Percentiles rank a stretch among this genome's conserved stretches.
Evolutionary conservation across 1,139 yeast genomes (phyloP).

Genomic region (Martiniozyma asiatica): DNA sequence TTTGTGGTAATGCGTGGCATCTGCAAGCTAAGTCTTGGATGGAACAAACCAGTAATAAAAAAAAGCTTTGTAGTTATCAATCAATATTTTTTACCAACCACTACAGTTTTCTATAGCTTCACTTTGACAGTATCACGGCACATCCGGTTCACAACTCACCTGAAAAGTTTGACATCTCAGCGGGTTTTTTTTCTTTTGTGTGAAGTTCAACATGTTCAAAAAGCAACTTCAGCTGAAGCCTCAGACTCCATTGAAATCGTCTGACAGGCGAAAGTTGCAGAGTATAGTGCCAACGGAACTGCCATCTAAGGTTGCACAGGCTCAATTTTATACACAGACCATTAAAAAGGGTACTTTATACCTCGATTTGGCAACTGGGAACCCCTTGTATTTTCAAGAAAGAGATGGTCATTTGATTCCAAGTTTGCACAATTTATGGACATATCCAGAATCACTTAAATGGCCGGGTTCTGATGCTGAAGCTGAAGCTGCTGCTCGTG

Average conservation of each 20-base stretch:
- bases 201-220: slow-evolving; percentile 54
- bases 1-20: too few species aligned
- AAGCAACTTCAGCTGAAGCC: slow-evolving; percentile 60
- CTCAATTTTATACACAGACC: slow-evolving; percentile 46
- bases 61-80: too few species aligned
- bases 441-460: slow-evolving; percentile 37
- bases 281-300: slow-evolving; percentile 36
- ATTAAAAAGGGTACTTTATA: slow-evolving; percentile 53
- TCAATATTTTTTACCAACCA: too few species aligned
- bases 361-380: slow-evolving; percentile 42
- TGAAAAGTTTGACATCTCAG: too few species aligned
- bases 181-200: too few species aligned
- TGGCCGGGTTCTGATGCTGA: not conserved
- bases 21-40: too few species aligned
- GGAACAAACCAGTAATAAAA: too few species aligned
- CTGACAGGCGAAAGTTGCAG: slow-evolving; percentile 56
- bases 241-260: slow-evolving; percentile 65
- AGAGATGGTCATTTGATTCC: slow-evolving; percentile 52
- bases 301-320: slow-evolving; percentile 54
- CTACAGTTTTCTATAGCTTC: too few species aligned
- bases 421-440: slow-evolving; percentile 64
- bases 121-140: too few species aligned
- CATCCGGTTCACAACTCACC: too few species aligned
- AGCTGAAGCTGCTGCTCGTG: not conserved
- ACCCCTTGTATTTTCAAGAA: slow-evolving; percentile 63